A percentile compares a stretch with the other conserved stretches of the same genome.
These are phyloP conservation scores for Solanum sitiens DNA, from an alignment of 257 asterid genomes.

Conservation along the genomic window DNA sequence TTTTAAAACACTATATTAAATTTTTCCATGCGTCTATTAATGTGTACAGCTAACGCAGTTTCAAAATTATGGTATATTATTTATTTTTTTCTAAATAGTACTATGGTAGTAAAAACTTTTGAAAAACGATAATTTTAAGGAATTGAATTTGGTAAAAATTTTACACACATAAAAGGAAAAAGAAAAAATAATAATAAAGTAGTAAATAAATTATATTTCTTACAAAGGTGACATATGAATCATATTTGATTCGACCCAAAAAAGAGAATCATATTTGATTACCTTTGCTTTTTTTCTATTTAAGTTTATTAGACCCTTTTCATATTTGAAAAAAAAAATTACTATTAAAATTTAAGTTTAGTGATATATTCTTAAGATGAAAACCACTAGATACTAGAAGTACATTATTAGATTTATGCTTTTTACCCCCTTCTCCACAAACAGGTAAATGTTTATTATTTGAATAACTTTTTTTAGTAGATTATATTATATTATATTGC, in stretches of 20 bases:
- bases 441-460: neutral
- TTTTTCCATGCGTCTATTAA: conserved; percentile 10
- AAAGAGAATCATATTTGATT: neutral
- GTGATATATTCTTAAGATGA: neutral
- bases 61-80: neutral
- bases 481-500: neutral
- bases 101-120: neutral
- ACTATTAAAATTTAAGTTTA: neutral
- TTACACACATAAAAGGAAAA: neutral
- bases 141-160: neutral
- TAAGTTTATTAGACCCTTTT: neutral
- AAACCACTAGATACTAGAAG: neutral
- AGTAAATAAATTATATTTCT: neutral
- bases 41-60: conserved; percentile 1
- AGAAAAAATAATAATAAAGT: neutral
- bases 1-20: neutral
- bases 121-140: neutral
- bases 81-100: neutral
- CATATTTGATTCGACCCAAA: neutral
- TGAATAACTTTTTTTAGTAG: neutral
- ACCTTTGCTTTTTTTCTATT: neutral
- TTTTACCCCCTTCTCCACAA: neutral
- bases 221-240: neutral
- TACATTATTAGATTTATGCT: too few species aligned
- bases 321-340: neutral